These are phyloP conservation scores for Magnusiomyces starmeri DNA, from an alignment of 1,139 yeast genomes.

Conservation along the genomic window DNA sequence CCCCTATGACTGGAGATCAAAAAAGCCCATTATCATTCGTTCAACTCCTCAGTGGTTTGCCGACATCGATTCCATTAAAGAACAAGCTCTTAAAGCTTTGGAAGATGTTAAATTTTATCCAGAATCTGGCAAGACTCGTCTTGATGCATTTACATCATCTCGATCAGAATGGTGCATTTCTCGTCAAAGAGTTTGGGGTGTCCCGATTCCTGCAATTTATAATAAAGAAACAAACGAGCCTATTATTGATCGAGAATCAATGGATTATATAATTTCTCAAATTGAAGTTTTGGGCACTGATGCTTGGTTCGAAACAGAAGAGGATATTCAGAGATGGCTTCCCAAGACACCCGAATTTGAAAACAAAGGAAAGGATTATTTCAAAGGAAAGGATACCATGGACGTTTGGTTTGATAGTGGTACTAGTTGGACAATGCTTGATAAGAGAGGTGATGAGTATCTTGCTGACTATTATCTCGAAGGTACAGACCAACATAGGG, in stretches of 20 bases:
- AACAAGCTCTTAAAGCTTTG: conserved; percentile 52
- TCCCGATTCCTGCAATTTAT: conserved; percentile 86
- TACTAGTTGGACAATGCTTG: conserved; percentile 75
- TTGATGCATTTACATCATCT: conserved; percentile 62
- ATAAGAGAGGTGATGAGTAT: conserved; percentile 31
- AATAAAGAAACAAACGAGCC: conserved; percentile 53
- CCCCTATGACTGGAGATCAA: conserved; percentile 96
- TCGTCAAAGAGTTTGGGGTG: conserved; percentile 98
- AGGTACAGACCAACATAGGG: conserved; percentile 96
- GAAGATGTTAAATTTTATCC: conserved; percentile 65
- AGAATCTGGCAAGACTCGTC: conserved; percentile 59
- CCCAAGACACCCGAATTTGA: conserved; percentile 42
- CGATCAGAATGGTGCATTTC: conserved; percentile 98
- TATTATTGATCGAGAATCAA: conserved; percentile 44
- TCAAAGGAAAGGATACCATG: conserved; percentile 83
- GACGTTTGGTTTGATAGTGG: conserved; percentile 99
- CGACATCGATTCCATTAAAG: conserved; percentile 68
- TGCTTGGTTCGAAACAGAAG: conserved; percentile 64
- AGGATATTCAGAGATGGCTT: conserved; percentile 59
- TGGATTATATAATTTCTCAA: conserved; percentile 47
- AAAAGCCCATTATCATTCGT: conserved; percentile 87
- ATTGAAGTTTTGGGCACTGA: conserved; percentile 58
- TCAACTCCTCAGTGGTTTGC: conserved; percentile 98
- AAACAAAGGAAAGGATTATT: conserved; percentile 38
- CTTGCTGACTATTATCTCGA: conserved; percentile 76